Base-by-base conservation (phyloP, 1,139 yeast genomes). In the Yamadazyma sp. region DNA sequence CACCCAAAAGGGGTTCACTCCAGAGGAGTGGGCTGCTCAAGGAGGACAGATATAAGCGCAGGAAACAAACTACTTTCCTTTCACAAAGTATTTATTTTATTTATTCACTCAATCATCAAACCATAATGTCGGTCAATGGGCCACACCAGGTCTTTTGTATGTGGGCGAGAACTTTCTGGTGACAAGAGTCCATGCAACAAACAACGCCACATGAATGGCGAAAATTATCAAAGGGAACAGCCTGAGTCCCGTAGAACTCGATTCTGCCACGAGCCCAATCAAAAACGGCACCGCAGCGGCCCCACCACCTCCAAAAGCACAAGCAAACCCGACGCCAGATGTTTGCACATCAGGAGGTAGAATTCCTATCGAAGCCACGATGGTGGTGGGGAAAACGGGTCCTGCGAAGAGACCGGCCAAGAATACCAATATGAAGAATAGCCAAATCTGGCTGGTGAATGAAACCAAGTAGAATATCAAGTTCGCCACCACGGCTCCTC, bases 1-100 rank as follows among this genome's bases (percentile, higher is more conserved):
- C 59, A 88, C 97, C 1, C 97, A 92, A 55, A 89, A 87, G 64
- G 84, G 88, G 16, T 81, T 77, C 52, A 84, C 94, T 0, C 75
- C 77, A 2, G 82, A 75, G 22, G 95, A 86, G 58, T 86, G 91
- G 89, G 66, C 66, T 30, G 62, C 58, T 3, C 76, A 71, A 45
- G 72, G 71, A 12, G 73, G 73, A 2, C 35, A 39, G 8, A 20
- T 38, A 15, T 36, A 36, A 17, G 11, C 17, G 22, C 9, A 7
- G 6, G 11, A 29, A 8, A 27, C 10, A 4, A 27, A n/a, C n/a
- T n/a, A n/a, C n/a, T n/a, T n/a, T n/a, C n/a, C n/a, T n/a, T n/a
- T n/a, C n/a, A n/a, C n/a, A n/a, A n/a, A 16, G 7, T 18, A 18
- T 30, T 30, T 30, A 27, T 37, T 25, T 17, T 24, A 24, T 24